phyloP scores from a whole-genome alignment of 768 basidiomycete species.

The Podaxis rugospora region DNA sequence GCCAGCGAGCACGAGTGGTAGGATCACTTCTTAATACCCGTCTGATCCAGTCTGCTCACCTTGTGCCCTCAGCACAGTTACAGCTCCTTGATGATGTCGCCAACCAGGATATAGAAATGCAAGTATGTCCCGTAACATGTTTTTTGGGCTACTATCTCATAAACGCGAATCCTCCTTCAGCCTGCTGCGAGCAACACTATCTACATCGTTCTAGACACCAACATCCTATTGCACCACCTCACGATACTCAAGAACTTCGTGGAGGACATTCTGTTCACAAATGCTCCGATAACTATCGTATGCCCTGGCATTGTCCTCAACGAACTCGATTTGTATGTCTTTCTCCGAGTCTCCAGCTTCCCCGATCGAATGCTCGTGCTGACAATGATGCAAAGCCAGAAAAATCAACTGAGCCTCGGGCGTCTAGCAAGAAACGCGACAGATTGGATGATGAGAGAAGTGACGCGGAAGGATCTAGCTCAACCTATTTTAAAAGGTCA shows the following conservation, averaged over 20 bases:
- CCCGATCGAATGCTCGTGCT: not conserved
- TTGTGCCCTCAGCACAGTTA: constrained; percentile 36
- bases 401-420: constrained; percentile 40
- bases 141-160: not conserved
- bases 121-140: constrained; percentile 35
- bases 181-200: constrained; percentile 15
- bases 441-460: constrained; percentile 59
- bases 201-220: constrained; percentile 73
- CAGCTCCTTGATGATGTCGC: constrained; percentile 49
- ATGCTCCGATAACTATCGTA: constrained; percentile 53
- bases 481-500: constrained; percentile 46
- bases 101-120: constrained; percentile 72
- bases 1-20: not conserved
- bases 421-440: constrained; percentile 71
- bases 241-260: constrained; percentile 63
- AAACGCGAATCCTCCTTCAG: not conserved
- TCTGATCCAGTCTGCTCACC: constrained; percentile 15
- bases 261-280: constrained; percentile 47
- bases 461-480: constrained; percentile 38
- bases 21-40: not conserved
- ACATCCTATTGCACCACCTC: constrained; percentile 67
- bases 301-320: constrained; percentile 73
- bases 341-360: not conserved
- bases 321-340: constrained; percentile 66
- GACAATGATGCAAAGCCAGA: constrained; percentile 31